Evolutionary conservation across 2,329 filamentous ascomycete species (phyloP).

Genomic region (Emmonsia crescens): DNA sequence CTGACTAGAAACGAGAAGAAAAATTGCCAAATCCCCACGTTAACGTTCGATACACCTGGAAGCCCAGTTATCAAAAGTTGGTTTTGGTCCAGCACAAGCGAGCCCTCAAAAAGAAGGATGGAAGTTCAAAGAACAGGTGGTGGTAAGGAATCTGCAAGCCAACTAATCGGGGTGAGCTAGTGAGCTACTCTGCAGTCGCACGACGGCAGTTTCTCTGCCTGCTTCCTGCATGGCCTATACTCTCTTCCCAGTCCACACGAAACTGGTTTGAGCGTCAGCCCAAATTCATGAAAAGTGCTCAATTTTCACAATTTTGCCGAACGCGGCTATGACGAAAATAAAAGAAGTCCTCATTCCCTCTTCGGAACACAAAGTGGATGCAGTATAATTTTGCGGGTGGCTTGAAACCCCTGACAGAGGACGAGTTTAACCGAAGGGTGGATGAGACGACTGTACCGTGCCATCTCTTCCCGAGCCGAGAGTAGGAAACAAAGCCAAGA

Average conservation of each 20-base stretch:
- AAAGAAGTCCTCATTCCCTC: neutral
- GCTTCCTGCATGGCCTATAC: neutral
- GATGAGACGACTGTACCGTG: neutral
- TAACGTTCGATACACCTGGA: neutral
- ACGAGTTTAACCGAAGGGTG: too few relatives aligned
- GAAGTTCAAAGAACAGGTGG: neutral
- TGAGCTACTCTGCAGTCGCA: neutral
- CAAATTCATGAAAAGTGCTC: neutral
- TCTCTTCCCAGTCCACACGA: neutral
- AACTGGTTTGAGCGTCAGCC: neutral
- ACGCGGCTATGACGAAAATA: neutral
- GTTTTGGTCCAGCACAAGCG: neutral
- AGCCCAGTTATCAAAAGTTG: neutral
- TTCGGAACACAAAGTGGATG: neutral
- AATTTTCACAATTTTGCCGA: neutral
- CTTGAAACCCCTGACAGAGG: neutral
- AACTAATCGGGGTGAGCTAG: neutral
- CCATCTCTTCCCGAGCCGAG: neutral
- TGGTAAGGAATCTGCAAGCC: neutral
- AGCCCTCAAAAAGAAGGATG: neutral
- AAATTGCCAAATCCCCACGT: neutral
- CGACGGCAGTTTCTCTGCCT: neutral
- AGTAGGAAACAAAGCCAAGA: neutral
- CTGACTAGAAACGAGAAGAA: neutral
- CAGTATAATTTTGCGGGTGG: neutral